Evolutionary conservation across 805 yeast species (phyloP), one percentile per base, ranked within the genome.

Genomic region (Candida pseudofarinosa): DNA sequence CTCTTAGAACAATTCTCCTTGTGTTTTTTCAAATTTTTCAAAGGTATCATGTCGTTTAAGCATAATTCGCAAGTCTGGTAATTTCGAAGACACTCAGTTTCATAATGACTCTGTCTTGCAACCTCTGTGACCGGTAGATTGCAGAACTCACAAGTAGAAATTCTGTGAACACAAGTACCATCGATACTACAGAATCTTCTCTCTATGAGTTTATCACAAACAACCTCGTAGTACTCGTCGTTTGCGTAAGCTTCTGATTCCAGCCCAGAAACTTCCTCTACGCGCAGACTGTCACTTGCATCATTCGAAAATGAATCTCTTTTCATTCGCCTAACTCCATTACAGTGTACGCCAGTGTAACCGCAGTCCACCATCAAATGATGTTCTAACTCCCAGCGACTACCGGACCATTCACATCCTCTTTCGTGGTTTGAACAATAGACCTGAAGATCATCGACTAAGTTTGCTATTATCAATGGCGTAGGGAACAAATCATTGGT

Each of bases 361-460:
- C 59, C 65, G 50, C 73, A 68, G 17, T 60, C 65, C 0, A 46
- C 46, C 19, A 56, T 5, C 2, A 77, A 56, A 58, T 83, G 88
- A 35, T 61, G 69, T 39, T 72, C 71, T 4, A 81, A 52, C 41
- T 74, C 72, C 83, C 87, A 81, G 17, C 87, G 62, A 42, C 76
- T 68, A 3, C 83, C 85, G 4, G 48, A 51, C 79, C 81, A 76
- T 1, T 46, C 54, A 54, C 88, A 83, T 0, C 87, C 88, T 37
- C 82, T 55, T 33, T 54, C 61, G 4, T 49, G 39, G 50, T 78
- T 76, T 39, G 80, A 65, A 53, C 89, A 83, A 38, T 57, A 58
- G 2, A 83, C 86, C 37, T 67, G 61, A 37, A 82, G 65, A 34
- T 81, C 86, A 54, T 82, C 85, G 1, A 81, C 67, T 51, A 83